Percentiles rank a stretch among this genome's conserved stretches.
phyloP scores from a whole-genome alignment of 306 rosid species.

The Senna tora region DNA sequence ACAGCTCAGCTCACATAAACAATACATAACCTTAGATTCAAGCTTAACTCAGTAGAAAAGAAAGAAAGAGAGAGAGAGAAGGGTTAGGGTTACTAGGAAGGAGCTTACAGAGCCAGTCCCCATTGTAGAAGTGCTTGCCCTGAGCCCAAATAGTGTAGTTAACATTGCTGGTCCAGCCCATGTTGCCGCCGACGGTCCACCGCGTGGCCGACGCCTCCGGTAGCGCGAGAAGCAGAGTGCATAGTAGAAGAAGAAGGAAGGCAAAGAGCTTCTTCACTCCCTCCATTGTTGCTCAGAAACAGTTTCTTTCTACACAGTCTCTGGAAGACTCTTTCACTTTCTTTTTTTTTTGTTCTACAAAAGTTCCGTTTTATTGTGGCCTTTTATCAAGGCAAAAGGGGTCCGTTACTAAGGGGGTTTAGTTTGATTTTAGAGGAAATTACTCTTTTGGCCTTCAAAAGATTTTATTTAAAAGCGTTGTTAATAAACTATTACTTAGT shows the following conservation, averaged over 20 bases:
- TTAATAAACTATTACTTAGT: too few relatives aligned
- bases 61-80: neutral
- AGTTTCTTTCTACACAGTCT: neutral
- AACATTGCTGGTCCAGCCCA: slow-evolving; percentile 73
- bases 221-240: slow-evolving; percentile 40
- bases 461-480: too few relatives aligned
- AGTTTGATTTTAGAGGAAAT: too few relatives aligned
- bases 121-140: slow-evolving; percentile 79
- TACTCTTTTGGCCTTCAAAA: too few relatives aligned
- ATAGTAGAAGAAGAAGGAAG: slow-evolving; percentile 42
- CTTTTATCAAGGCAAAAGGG: slow-evolving; percentile 35
- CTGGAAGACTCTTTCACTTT: slow-evolving; percentile 46
- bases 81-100: neutral
- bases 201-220: slow-evolving; percentile 68
- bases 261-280: slow-evolving; percentile 36
- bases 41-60: neutral
- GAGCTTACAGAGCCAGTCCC: slow-evolving; percentile 89
- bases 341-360: neutral
- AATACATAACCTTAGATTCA: slow-evolving; percentile 1
- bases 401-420: too few relatives aligned
- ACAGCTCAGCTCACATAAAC: neutral
- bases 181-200: slow-evolving; percentile 60
- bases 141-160: slow-evolving; percentile 83
- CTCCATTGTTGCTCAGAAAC: slow-evolving; percentile 45
- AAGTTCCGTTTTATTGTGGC: slow-evolving; percentile 35